A percentile compares a stretch with the other conserved stretches of the same genome.
Conservation (phyloP, 2,329 filamentous ascomycete species). For the Byssothecium circinans region DNA sequence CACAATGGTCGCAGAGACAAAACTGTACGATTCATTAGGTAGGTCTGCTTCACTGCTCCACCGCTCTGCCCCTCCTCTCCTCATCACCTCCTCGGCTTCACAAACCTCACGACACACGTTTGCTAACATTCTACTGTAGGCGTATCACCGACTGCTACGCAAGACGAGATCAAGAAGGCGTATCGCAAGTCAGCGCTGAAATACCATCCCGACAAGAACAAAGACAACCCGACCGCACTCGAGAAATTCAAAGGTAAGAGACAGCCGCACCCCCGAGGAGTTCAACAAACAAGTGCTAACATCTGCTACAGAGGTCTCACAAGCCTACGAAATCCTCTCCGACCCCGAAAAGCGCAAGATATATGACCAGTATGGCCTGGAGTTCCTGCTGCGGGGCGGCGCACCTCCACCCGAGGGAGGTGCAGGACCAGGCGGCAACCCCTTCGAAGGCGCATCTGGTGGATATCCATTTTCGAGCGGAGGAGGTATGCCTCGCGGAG, state of each 20-base stretch:
- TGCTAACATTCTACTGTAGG: slow-evolving; percentile 38
- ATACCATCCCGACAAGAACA: slow-evolving; percentile 98
- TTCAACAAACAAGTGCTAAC: slow-evolving; percentile 16
- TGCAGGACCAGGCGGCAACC: slow-evolving; percentile 41
- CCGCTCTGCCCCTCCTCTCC: slow-evolving; percentile 26
- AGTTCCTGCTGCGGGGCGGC: slow-evolving; percentile 85
- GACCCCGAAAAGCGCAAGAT: slow-evolving; percentile 95
- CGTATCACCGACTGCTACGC: slow-evolving; percentile 76
- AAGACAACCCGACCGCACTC: slow-evolving; percentile 77
- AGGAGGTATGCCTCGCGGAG: slow-evolving; percentile 59
- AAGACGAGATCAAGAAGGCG: slow-evolving; percentile 97
- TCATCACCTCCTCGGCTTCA: no score
- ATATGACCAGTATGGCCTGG: slow-evolving; percentile 93
- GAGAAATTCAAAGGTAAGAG: slow-evolving; percentile 86
- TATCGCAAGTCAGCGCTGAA: slow-evolving; percentile 89
- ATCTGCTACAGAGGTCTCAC: slow-evolving; percentile 70
- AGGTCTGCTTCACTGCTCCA: slow-evolving; percentile 20
- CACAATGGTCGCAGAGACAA: slow-evolving; percentile 90
- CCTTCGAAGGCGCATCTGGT: slow-evolving; percentile 52
- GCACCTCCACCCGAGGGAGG: slow-evolving; percentile 60
- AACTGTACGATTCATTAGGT: slow-evolving; percentile 84
- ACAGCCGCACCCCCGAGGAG: not conserved
- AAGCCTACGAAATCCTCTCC: slow-evolving; percentile 96
- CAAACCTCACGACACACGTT: slow-evolving; percentile 3
- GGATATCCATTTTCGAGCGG: slow-evolving; percentile 59